These are phyloP conservation scores for Alternaria infectoria DNA, from an alignment of 2,329 filamentous ascomycete genomes.

Conservation along the genomic window DNA sequence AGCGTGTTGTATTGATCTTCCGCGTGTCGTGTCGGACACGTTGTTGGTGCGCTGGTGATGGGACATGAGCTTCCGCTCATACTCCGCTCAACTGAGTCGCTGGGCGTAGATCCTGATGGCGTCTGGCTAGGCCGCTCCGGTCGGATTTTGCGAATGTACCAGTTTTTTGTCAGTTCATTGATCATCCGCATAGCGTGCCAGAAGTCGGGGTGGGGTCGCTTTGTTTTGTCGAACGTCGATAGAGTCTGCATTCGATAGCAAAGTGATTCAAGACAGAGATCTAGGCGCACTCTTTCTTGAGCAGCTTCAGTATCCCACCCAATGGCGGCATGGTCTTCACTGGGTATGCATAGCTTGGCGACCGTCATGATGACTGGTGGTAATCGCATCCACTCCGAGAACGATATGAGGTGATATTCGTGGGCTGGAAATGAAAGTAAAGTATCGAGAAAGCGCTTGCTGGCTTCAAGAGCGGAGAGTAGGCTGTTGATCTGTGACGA, in stretches of 20 bases:
- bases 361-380: constrained; percentile 39
- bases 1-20: not conserved
- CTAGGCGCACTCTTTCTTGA: constrained; percentile 39
- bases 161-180: constrained; percentile 35
- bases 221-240: constrained; percentile 31
- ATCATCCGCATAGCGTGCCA: constrained; percentile 41
- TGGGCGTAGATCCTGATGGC: not conserved
- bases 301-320: constrained; percentile 44
- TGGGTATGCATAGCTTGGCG: constrained; percentile 38
- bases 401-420: constrained; percentile 40
- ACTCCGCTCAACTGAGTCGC: constrained; percentile 11
- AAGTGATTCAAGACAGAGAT: constrained; percentile 41
- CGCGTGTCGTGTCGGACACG: not conserved
- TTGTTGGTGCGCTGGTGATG: constrained; percentile 6
- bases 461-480: constrained; percentile 62
- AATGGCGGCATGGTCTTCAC: constrained; percentile 22
- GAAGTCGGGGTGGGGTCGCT: constrained; percentile 37
- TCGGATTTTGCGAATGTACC: constrained; percentile 39
- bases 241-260: constrained; percentile 43
- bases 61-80: constrained; percentile 12
- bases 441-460: constrained; percentile 69
- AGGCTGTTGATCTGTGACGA: constrained; percentile 31
- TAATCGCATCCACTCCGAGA: constrained; percentile 43
- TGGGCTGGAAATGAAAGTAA: constrained; percentile 74
- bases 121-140: constrained; percentile 1